A percentile compares a stretch with the other conserved stretches of the same genome.
phyloP scores from a whole-genome alignment of 257 asterid species.

The Solanum paucissectum region DNA sequence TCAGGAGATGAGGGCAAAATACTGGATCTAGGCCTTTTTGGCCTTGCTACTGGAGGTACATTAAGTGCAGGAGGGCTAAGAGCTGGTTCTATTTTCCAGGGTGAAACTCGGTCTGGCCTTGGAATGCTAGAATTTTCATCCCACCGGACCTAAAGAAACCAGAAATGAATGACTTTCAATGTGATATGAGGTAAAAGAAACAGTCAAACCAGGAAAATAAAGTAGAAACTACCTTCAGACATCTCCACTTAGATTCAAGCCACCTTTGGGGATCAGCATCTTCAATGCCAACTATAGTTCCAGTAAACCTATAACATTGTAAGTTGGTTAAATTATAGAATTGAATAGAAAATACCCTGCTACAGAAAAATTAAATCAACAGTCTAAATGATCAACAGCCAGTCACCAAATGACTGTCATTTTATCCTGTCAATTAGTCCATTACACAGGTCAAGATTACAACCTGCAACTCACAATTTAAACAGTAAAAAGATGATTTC shows the following conservation, averaged over 20 bases:
- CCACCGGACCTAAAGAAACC: constrained; percentile 69
- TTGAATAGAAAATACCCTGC: neutral
- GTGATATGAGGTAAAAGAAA: neutral
- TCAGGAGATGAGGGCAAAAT: constrained; percentile 68
- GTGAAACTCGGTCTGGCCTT: constrained; percentile 92
- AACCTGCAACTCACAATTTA: neutral
- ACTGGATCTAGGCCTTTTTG: constrained; percentile 68
- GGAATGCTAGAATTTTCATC: constrained; percentile 79
- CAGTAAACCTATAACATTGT: constrained; percentile 53
- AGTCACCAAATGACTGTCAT: neutral
- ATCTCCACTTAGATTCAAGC: constrained; percentile 93
- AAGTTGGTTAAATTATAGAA: neutral
- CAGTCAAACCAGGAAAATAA: neutral
- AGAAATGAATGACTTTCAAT: constrained; percentile 1
- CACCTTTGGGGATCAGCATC: constrained; percentile 65
- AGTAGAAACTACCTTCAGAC: constrained; percentile 54
- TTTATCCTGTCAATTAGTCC: neutral
- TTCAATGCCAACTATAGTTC: constrained; percentile 85
- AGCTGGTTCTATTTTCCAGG: constrained; percentile 94
- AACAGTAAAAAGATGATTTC: constrained; percentile 2
- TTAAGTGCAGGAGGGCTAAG: constrained; percentile 79
- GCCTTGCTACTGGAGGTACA: constrained; percentile 65
- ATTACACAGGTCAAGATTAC: neutral
- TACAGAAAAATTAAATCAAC: neutral
- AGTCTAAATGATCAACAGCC: neutral